Evolutionary conservation across 352 stramenopile genomes (phyloP), one percentile per base, ranked within the genome.

Genomic region (Thraustochytrium striatum): DNA sequence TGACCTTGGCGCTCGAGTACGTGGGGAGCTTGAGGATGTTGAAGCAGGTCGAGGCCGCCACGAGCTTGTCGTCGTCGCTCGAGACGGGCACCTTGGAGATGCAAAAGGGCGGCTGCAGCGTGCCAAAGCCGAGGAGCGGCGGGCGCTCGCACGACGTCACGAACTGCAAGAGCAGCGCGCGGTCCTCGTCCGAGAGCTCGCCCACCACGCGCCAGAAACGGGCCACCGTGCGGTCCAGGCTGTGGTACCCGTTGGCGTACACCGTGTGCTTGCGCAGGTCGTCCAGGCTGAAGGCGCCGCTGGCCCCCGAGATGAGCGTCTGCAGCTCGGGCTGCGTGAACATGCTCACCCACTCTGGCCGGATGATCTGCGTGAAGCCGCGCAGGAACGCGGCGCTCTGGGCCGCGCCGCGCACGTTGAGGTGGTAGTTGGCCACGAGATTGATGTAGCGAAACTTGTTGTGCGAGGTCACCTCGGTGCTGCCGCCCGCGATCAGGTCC

Each of bases 301-400:
- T 89, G n/a, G 87, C 89, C 32, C 93, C 89, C 35, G 87, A 93
- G 61, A 99, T 97, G 2, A 99, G 87, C 78, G 95, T 89, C 84
- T 98, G 94, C 3, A 98, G 85, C 83, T 98, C 95, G 1, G 93
- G 92, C 81, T 97, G 91, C 61, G 97, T 97, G 84, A 99, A 99
- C 72, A 98, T 89, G 79, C 91, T 86, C 7, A 98, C 86, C 91
- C 92, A 97, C 5, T 85, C 86, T 38, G 88, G 83, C 78, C 97
- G 89, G 72, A 99, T 95, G 33, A 98, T 89, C 68, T 98, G 91
- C 55, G 87, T 92, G 3, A 99, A 79, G 1, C 95, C 95, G 28
- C 88, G 82, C 3, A 91, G 90, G 78, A 98, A 98, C 2, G 94
- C 94, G 79, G 95, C 86, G 33, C 90, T 92, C 85, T 98, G 93